Percentiles rank a stretch among this genome's conserved stretches.
Evolutionary conservation across 2,329 filamentous ascomycete species (phyloP).

Genomic region (Ustulina deusta): DNA sequence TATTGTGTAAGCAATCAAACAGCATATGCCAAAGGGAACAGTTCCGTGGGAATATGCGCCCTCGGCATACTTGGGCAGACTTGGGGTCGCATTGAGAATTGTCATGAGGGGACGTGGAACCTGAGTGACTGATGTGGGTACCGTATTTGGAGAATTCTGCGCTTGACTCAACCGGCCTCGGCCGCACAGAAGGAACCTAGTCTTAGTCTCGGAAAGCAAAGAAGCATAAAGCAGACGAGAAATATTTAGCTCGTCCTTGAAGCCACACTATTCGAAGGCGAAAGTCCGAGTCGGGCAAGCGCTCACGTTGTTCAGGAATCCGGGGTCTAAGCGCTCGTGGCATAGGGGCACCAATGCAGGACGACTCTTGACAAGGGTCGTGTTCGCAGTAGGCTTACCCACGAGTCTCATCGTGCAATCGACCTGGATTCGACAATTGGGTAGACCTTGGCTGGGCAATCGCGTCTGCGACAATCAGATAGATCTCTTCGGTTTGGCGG

Average conservation of each 20-base stretch:
- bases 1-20: constrained; percentile 5
- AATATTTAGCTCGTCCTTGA: background rate
- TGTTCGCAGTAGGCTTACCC: constrained; percentile 10
- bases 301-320: background rate
- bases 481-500: constrained; percentile 26
- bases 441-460: background rate
- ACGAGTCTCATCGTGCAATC: background rate
- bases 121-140: constrained; percentile 12
- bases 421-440: constrained; percentile 20
- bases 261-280: background rate
- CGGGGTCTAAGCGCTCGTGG: constrained; percentile 18
- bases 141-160: constrained; percentile 36
- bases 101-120: constrained; percentile 27
- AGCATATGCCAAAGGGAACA: background rate
- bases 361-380: constrained; percentile 14
- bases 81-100: constrained; percentile 4
- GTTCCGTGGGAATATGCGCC: constrained; percentile 5
- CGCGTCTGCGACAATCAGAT: background rate
- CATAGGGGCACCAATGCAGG: constrained; percentile 10
- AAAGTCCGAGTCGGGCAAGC: constrained; percentile 8
- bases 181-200: background rate
- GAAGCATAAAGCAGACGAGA: background rate
- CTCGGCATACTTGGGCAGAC: no score
- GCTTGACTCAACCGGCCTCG: constrained; percentile 17
- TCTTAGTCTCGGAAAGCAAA: background rate